Evolutionary conservation across 768 basidiomycete species (phyloP).

Genomic region (Stropharia rugosoannulata): DNA sequence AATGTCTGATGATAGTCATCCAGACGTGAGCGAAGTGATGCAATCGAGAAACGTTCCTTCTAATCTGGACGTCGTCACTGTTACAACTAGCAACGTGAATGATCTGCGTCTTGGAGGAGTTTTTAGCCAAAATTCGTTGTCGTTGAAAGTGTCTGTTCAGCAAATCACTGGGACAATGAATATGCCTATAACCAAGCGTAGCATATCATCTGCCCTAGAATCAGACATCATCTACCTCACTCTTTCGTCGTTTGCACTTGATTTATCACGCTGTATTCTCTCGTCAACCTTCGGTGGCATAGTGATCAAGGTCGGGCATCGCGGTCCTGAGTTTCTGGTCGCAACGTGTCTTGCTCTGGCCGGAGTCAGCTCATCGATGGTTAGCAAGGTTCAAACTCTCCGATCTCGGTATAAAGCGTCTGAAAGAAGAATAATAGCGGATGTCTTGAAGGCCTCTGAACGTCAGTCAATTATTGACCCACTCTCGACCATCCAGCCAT

Average conservation of each 20-base stretch:
- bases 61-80: slow-evolving; percentile 30
- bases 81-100: slow-evolving; percentile 21
- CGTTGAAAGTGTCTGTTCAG: slow-evolving; percentile 21
- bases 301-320: slow-evolving; percentile 33
- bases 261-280: slow-evolving; percentile 10
- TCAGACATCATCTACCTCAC: slow-evolving; percentile 26
- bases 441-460: slow-evolving; percentile 51
- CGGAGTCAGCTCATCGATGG: slow-evolving; percentile 22
- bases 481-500: slow-evolving; percentile 80
- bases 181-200: slow-evolving; percentile 32
- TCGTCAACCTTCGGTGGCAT: slow-evolving; percentile 16
- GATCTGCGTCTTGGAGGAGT: slow-evolving; percentile 22
- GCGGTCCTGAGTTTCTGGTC: slow-evolving; percentile 40
- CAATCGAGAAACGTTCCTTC: slow-evolving; percentile 19
- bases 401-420: slow-evolving; percentile 19
- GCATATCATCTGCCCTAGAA: slow-evolving; percentile 20
- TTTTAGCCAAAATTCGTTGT: slow-evolving; percentile 13
- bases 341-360: slow-evolving; percentile 31
- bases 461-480: slow-evolving; percentile 63
- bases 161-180: slow-evolving; percentile 22
- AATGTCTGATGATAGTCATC: slow-evolving; percentile 31
- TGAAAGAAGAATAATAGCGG: slow-evolving; percentile 40
- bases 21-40: slow-evolving; percentile 21
- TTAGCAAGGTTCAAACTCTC: slow-evolving; percentile 21
- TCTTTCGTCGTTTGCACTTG: slow-evolving; percentile 13